phyloP scores from a whole-genome alignment of 2,329 filamentous ascomycete genomes.

The Diaporthe australafricana region DNA sequence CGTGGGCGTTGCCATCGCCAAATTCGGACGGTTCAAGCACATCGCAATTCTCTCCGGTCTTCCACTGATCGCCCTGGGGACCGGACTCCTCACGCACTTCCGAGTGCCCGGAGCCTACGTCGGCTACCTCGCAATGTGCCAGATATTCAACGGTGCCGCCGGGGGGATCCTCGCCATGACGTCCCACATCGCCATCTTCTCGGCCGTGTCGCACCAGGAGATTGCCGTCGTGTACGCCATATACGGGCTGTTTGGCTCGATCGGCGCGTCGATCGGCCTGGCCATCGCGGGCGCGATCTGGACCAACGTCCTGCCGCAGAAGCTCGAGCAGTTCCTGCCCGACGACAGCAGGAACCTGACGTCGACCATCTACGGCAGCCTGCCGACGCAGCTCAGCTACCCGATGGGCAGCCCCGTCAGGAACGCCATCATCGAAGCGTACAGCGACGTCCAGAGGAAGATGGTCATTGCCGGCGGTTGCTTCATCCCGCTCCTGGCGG shows the following conservation, averaged over 20 bases:
- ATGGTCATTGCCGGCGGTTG: slow-evolving; percentile 19
- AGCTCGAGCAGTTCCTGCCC: not conserved
- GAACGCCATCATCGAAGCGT: slow-evolving; percentile 9
- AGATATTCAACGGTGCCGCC: slow-evolving; percentile 67
- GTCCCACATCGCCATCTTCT: slow-evolving; percentile 70
- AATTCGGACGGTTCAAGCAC: slow-evolving; percentile 64
- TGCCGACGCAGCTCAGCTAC: slow-evolving; percentile 1
- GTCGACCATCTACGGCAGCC: not conserved
- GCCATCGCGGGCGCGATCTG: slow-evolving; percentile 72
- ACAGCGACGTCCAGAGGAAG: slow-evolving; percentile 1
- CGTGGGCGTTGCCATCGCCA: slow-evolving; percentile 61
- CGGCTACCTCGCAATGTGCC: slow-evolving; percentile 67
- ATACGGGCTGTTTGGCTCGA: slow-evolving; percentile 66
- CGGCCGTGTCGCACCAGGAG: slow-evolving; percentile 66
- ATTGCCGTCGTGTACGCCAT: slow-evolving; percentile 69
- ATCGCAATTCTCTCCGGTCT: slow-evolving; percentile 62
- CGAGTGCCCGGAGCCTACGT: slow-evolving; percentile 62
- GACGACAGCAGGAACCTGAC: slow-evolving; percentile 12
- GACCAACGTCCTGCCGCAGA: slow-evolving; percentile 41
- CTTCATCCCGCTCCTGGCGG: slow-evolving; percentile 1
- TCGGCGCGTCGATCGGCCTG: slow-evolving; percentile 70
- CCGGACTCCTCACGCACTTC: slow-evolving; percentile 68
- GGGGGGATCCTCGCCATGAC: slow-evolving; percentile 69
- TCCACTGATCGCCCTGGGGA: slow-evolving; percentile 64
- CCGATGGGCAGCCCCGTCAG: slow-evolving; percentile 7